These are phyloP conservation scores for Hymenotorrendiella dingleyae DNA, from an alignment of 2,329 filamentous ascomycete genomes.

Conservation along the genomic window DNA sequence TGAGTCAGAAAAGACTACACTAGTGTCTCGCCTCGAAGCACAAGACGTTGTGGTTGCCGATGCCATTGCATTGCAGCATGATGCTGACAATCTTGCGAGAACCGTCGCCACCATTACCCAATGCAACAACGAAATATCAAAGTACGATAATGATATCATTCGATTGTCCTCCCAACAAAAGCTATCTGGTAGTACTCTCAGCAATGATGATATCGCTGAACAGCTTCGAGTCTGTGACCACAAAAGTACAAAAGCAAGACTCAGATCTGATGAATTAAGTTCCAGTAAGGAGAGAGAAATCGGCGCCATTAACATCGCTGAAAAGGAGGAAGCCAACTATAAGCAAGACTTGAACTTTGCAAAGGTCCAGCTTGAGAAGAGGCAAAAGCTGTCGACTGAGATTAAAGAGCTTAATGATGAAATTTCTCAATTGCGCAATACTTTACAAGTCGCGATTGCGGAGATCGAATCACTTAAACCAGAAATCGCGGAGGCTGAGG, in stretches of 20 bases:
- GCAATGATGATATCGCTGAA: constrained; percentile 78
- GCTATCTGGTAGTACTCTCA: constrained; percentile 56
- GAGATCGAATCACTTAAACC: constrained; percentile 72
- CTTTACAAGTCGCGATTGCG: constrained; percentile 62
- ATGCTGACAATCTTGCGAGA: constrained; percentile 70
- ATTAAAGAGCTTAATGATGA: constrained; percentile 68
- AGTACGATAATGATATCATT: constrained; percentile 67
- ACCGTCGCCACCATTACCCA: constrained; percentile 71
- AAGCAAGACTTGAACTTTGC: constrained; percentile 66
- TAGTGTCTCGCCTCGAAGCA: constrained; percentile 58
- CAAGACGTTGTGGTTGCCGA: constrained; percentile 62
- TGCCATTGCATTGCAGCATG: constrained; percentile 59
- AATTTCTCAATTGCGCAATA: constrained; percentile 61
- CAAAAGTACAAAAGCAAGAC: constrained; percentile 57
- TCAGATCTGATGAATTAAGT: constrained; percentile 66
- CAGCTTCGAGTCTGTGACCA: constrained; percentile 60
- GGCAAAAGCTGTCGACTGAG: constrained; percentile 61
- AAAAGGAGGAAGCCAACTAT: constrained; percentile 72
- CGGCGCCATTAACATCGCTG: constrained; percentile 62
- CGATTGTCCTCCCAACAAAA: constrained; percentile 72
- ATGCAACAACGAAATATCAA: constrained; percentile 64
- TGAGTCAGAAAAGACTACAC: constrained; percentile 54
- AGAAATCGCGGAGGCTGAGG: constrained; percentile 68
- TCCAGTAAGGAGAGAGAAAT: no score
- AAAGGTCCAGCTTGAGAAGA: constrained; percentile 74